Base-by-base conservation (phyloP, 78 protist genomes). In the Dictyostelium discoideum region DNA sequence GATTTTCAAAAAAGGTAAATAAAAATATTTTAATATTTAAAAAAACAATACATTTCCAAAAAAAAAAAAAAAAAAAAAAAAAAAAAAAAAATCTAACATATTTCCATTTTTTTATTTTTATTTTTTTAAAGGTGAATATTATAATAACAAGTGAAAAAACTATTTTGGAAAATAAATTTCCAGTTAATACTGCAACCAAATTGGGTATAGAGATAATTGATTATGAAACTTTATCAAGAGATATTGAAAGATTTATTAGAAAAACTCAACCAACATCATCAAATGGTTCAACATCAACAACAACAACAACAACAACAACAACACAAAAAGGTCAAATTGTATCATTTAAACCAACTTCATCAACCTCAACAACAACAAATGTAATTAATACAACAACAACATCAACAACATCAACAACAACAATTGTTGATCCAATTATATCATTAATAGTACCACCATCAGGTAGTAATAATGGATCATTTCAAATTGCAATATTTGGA, bases 401-500 rank as follows among this genome's bases (percentile, higher is more conserved):
- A 9, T 3, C 11, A 11, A 50, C 40, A 8, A 32, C 2, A 13
- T 5, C 79, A 14, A 29, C 24, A 3, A n/a, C 32, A 5, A 46
- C 37, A 48, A 24, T 69, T n/a, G 9, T 48, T 77, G 93, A 87
- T 60, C 93, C 93, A 22, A n/a, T 60, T 20, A 46, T 89, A 24
- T 22, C 94, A 22, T 14, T 89, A 18, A 22, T 89, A 10, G 87
- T 89, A 20, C 94, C 94, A 29, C 94, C 94, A 89, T 50, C 65
- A 5, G 96, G 96, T 18, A 7, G 48, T 16, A 86, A 77, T 42
- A 11, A 18, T 39, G 96, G 96, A 26, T 92, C 87, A 11, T 86
- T 37, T 72, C 93, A 86, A 24, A 77, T 93, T 39, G 54, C 96
- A 32, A 73, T 93, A 18, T 81, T 86, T 74, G 96, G 96, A 18